Percentiles rank a stretch among this genome's conserved stretches.
These are phyloP conservation scores for Pseudonitzschia pungens DNA, from an alignment of 108 stramenopile genomes.

Conservation along the genomic window DNA sequence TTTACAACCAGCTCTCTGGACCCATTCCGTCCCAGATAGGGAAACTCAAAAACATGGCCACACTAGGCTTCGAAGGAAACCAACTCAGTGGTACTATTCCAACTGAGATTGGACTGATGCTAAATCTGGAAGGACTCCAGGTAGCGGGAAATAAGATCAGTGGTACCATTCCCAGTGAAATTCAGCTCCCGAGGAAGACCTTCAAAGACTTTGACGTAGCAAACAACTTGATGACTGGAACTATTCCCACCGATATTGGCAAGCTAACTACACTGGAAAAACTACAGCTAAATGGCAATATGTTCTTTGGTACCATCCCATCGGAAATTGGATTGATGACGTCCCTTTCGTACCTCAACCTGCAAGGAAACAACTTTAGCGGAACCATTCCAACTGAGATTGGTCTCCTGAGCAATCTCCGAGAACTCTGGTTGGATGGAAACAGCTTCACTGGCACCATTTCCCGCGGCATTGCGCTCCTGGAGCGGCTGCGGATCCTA, in stretches of 20 bases:
- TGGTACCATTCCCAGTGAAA: background rate
- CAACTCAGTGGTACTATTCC: background rate
- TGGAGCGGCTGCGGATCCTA: background rate
- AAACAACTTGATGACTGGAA: background rate
- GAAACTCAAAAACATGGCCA: background rate
- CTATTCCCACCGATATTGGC: constrained; percentile 2
- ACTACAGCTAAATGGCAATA: constrained; percentile 25
- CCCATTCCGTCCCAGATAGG: constrained; percentile 19
- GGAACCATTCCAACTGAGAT: constrained; percentile 54
- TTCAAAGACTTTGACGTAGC: background rate
- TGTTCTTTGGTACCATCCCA: constrained; percentile 44
- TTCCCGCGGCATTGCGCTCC: background rate
- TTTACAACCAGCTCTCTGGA: constrained; percentile 16
- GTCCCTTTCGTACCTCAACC: constrained; percentile 16
- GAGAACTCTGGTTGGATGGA: background rate
- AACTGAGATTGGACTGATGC: background rate
- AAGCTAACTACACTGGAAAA: background rate
- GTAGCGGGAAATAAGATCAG: background rate
- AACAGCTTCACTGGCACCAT: background rate
- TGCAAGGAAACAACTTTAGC: constrained; percentile 37
- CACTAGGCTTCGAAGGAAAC: background rate
- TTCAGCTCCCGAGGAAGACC: background rate
- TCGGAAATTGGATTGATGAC: constrained; percentile 34
- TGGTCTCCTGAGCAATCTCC: constrained; percentile 35
- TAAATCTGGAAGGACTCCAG: background rate